A percentile compares a stretch with the other conserved stretches of the same genome.
Conservation (phyloP, 345 rosid genomes). For the Viola odorata region DNA sequence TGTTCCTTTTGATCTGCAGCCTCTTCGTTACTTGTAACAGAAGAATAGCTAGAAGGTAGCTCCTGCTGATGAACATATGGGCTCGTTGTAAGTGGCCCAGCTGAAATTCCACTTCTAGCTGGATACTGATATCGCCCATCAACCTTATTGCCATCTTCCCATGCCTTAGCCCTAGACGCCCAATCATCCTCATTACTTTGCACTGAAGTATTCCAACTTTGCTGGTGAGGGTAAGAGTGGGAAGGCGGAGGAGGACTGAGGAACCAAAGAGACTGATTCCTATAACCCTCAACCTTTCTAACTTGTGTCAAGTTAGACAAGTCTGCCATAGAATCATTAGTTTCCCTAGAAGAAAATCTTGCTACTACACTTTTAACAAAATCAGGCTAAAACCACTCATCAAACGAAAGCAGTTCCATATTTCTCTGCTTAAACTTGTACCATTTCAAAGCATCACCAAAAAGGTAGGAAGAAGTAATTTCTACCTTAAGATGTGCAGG, state of each 20-base stretch:
- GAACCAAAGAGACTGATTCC: slow-evolving; percentile 25
- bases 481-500: no score
- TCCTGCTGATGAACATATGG: slow-evolving; percentile 93
- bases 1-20: slow-evolving; percentile 30
- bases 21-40: slow-evolving; percentile 89
- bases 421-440: no score
- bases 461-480: no score
- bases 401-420: no score
- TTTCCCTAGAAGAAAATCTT: no score
- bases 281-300: no score
- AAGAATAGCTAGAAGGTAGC: slow-evolving; percentile 99
- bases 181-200: slow-evolving; percentile 67
- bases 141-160: slow-evolving; percentile 60
- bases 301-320: no score
- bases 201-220: slow-evolving; percentile 49
- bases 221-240: slow-evolving; percentile 49
- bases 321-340: no score
- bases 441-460: no score
- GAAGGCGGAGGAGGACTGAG: slow-evolving; percentile 46
- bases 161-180: slow-evolving; percentile 95
- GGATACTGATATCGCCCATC: slow-evolving; percentile 36
- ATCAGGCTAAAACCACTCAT: no score
- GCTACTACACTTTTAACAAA: no score
- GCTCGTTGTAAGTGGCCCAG: slow-evolving; percentile 46
- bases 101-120: slow-evolving; percentile 37